Evolutionary conservation across 495 filamentous ascomycete genomes (phyloP).

Genomic region (Penicillium coprophilum): DNA sequence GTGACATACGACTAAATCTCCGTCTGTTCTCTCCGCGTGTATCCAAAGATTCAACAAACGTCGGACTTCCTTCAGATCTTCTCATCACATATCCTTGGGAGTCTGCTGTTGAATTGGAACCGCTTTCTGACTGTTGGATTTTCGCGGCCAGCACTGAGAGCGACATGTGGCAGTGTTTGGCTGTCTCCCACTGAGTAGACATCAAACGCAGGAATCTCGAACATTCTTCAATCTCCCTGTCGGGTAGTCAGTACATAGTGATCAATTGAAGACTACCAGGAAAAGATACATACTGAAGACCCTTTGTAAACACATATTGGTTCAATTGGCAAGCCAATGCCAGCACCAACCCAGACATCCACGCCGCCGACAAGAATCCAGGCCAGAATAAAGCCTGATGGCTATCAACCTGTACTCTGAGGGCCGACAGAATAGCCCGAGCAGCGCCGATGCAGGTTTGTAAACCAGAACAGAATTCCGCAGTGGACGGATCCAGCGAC

Average conservation of each 20-base stretch:
- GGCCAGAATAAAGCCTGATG: slow-evolving; percentile 44
- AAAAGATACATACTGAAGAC: slow-evolving; percentile 30
- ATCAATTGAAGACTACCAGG: neutral
- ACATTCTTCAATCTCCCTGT: slow-evolving; percentile 38
- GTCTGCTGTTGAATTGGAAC: neutral
- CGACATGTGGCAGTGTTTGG: slow-evolving; percentile 38
- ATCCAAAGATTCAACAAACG: neutral
- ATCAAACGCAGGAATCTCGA: slow-evolving; percentile 34
- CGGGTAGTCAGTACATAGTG: slow-evolving; percentile 5
- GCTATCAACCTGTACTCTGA: slow-evolving; percentile 32
- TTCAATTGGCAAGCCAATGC: slow-evolving; percentile 44
- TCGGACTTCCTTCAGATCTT: slow-evolving; percentile 3
- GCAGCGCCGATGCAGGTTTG: slow-evolving; percentile 45
- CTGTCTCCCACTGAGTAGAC: slow-evolving; percentile 43
- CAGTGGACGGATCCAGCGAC: slow-evolving; percentile 34
- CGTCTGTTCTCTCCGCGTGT: slow-evolving; percentile 1
- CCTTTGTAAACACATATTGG: slow-evolving; percentile 39
- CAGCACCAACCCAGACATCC: slow-evolving; percentile 43
- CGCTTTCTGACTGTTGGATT: slow-evolving; percentile 22
- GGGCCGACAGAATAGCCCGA: slow-evolving; percentile 35
- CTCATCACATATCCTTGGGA: slow-evolving; percentile 19
- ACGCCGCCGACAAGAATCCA: slow-evolving; percentile 40
- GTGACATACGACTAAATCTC: neutral
- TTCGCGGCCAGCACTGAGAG: slow-evolving; percentile 31
- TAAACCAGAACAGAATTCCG: slow-evolving; percentile 41